These are phyloP conservation scores for Stenogyne calaminthoides DNA, from an alignment of 305 asterid genomes.

Conservation along the genomic window DNA sequence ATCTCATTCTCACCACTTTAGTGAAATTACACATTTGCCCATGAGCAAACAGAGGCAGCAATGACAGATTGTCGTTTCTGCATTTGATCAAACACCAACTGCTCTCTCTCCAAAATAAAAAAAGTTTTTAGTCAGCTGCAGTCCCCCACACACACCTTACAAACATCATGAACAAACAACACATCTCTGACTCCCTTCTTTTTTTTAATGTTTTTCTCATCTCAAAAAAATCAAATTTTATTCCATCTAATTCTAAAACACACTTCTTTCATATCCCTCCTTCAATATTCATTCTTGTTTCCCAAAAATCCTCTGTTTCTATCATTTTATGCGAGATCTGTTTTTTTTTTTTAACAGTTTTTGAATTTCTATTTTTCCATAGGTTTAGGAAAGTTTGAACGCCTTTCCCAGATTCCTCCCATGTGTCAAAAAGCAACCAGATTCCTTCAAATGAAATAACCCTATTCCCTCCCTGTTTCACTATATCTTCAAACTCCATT, in stretches of 20 bases:
- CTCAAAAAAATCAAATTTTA: neutral
- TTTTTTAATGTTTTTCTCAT: neutral
- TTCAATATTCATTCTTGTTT: neutral
- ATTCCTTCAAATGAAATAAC: conserved; percentile 42
- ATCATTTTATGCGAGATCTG: conserved; percentile 46
- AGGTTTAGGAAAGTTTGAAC: conserved; percentile 60
- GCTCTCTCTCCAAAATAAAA: conserved; percentile 11
- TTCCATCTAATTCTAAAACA: neutral
- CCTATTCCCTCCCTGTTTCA: conserved; percentile 14
- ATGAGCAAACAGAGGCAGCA: conserved; percentile 6
- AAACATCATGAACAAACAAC: conserved; percentile 54
- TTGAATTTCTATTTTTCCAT: conserved; percentile 35
- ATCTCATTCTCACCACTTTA: neutral
- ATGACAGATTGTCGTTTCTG: conserved; percentile 53
- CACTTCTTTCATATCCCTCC: no score
- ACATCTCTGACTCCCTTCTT: conserved; percentile 29
- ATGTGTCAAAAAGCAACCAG: conserved; percentile 55
- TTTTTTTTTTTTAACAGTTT: conserved; percentile 10
- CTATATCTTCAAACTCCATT: neutral
- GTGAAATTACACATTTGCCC: conserved; percentile 28
- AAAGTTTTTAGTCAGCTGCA: conserved; percentile 37
- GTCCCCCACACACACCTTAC: conserved; percentile 57
- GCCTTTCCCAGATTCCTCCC: conserved; percentile 70
- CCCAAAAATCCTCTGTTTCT: conserved; percentile 29
- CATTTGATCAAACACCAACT: conserved; percentile 43